These are phyloP conservation scores for Trichoderma asperellum DNA, from an alignment of 2,329 filamentous ascomycete genomes.

Conservation along the genomic window DNA sequence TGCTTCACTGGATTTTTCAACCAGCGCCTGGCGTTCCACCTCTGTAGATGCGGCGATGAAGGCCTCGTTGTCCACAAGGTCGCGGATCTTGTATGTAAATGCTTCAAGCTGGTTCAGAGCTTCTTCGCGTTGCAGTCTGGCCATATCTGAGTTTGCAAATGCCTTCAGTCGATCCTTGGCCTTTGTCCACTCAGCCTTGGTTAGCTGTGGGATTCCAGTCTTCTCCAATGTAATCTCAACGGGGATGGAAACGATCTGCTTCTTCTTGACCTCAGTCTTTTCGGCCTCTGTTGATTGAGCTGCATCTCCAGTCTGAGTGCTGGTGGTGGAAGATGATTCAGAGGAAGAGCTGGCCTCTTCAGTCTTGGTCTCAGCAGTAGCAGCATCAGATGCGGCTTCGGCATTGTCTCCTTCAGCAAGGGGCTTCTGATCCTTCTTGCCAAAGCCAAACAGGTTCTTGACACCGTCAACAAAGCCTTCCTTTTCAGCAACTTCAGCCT, in stretches of 20 bases:
- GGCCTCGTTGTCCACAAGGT: constrained; percentile 75
- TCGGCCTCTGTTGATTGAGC: constrained; percentile 48
- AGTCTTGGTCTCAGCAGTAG: constrained; percentile 47
- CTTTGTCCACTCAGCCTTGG: constrained; percentile 54
- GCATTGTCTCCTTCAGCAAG: constrained; percentile 64
- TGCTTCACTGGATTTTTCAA: constrained; percentile 67
- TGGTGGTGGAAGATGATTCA: constrained; percentile 37
- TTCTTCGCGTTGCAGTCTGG: constrained; percentile 78
- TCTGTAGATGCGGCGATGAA: constrained; percentile 75
- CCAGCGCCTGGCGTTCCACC: constrained; percentile 67
- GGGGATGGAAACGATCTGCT: constrained; percentile 60
- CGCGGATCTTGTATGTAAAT: constrained; percentile 86
- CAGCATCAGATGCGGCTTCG: constrained; percentile 41
- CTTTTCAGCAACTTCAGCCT: constrained; percentile 72
- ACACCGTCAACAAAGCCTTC: constrained; percentile 88
- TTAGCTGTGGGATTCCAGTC: constrained; percentile 53
- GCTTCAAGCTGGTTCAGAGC: constrained; percentile 90
- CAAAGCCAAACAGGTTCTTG: constrained; percentile 95
- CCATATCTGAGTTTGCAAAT: constrained; percentile 83
- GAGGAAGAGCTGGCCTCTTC: constrained; percentile 43
- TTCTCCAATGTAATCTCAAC: constrained; percentile 56
- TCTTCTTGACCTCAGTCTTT: constrained; percentile 62
- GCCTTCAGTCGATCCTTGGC: constrained; percentile 74
- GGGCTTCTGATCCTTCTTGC: constrained; percentile 81
- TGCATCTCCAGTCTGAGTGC: constrained; percentile 50